phyloP scores from a whole-genome alignment of 441 rosid species.

The Raphanus hybrid region DNA sequence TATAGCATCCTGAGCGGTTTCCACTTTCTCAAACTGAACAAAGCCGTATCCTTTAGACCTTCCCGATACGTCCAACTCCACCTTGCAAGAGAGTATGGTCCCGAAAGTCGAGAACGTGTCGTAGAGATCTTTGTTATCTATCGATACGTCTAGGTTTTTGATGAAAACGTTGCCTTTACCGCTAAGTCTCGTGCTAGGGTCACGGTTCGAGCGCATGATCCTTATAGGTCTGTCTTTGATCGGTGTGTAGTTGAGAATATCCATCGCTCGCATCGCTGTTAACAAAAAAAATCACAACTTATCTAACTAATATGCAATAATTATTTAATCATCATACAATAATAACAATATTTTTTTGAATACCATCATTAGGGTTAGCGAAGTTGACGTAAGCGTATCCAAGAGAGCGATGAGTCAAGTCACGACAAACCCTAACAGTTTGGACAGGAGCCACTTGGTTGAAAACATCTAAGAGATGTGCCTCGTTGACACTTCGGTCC shows the following conservation, averaged over 20 bases:
- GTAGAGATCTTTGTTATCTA: slow-evolving; percentile 67
- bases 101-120: slow-evolving; percentile 72
- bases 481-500: slow-evolving; percentile 59
- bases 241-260: slow-evolving; percentile 62
- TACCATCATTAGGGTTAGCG: slow-evolving; percentile 68
- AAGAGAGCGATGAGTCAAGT: slow-evolving; percentile 57
- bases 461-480: slow-evolving; percentile 65
- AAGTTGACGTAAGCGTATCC: slow-evolving; percentile 80
- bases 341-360: background rate
- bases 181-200: slow-evolving; percentile 70
- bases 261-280: slow-evolving; percentile 70
- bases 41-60: slow-evolving; percentile 70
- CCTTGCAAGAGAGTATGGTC: slow-evolving; percentile 73
- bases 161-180: slow-evolving; percentile 75
- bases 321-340: background rate
- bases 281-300: background rate
- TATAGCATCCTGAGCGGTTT: slow-evolving; percentile 63
- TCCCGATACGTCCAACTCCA: slow-evolving; percentile 57
- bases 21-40: slow-evolving; percentile 73
- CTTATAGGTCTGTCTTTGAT: slow-evolving; percentile 69
- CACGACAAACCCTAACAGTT: slow-evolving; percentile 77
- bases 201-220: slow-evolving; percentile 81
- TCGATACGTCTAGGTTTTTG: slow-evolving; percentile 65
- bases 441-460: slow-evolving; percentile 59
- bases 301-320: background rate